Evolutionary conservation across 2,329 filamentous ascomycete species (phyloP).

Genomic region (Stemphylium vesicarium): DNA sequence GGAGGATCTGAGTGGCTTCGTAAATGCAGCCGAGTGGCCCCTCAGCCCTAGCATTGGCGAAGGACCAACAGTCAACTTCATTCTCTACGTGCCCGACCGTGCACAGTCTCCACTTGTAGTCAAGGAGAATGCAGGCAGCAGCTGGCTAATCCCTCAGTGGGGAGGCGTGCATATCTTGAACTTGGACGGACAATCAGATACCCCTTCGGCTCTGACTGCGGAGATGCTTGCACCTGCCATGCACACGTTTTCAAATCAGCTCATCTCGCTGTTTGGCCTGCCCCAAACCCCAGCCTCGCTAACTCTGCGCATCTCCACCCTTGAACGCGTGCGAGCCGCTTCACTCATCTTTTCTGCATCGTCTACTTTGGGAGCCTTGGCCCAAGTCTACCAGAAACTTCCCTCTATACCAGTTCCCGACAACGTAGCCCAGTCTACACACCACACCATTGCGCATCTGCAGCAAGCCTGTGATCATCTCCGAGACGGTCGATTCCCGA

Average conservation of each 20-base stretch:
- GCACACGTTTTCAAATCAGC: conserved; percentile 87
- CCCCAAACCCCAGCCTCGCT: conserved; percentile 79
- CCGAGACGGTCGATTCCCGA: conserved; percentile 64
- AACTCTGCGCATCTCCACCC: conserved; percentile 81
- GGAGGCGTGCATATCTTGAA: conserved; percentile 78
- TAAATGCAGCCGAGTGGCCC: conserved; percentile 98
- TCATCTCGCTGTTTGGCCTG: conserved; percentile 85
- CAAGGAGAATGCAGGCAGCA: conserved; percentile 67
- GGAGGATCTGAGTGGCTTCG: conserved; percentile 89
- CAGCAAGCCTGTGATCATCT: conserved; percentile 77
- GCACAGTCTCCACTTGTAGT: conserved; percentile 65
- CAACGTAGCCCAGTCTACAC: conserved; percentile 83
- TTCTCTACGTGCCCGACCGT: conserved; percentile 84
- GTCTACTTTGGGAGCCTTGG: conserved; percentile 90
- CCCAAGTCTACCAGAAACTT: conserved; percentile 78
- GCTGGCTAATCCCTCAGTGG: conserved; percentile 97
- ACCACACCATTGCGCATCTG: conserved; percentile 78
- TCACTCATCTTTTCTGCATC: conserved; percentile 87
- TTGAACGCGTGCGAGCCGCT: conserved; percentile 84
- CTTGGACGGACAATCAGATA: conserved; percentile 47
- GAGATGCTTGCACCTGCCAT: conserved; percentile 78
- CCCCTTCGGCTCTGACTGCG: conserved; percentile 61
- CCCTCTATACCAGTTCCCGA: conserved; percentile 90
- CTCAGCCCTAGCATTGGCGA: conserved; percentile 90
- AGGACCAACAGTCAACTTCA: conserved; percentile 94